Evolutionary conservation across 805 yeast species (phyloP).

Genomic region (Lachancea mirantina): DNA sequence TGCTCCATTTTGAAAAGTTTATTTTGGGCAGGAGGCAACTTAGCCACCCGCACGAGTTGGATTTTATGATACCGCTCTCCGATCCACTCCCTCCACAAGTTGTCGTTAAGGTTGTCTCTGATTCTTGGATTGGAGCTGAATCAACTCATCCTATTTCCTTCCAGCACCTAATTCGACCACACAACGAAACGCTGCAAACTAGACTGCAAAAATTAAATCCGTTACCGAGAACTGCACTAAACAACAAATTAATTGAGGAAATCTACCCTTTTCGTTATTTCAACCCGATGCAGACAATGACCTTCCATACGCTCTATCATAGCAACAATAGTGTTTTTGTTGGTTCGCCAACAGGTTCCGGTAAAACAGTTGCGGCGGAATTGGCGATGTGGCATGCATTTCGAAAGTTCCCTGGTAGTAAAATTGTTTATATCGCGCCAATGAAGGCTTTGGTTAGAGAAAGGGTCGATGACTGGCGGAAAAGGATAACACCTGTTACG

Average conservation of each 20-base stretch:
- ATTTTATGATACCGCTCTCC: slow-evolving; percentile 84
- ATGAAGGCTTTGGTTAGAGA: slow-evolving; percentile 93
- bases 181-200: slow-evolving; percentile 79
- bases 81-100: slow-evolving; percentile 91
- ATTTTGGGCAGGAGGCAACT: slow-evolving; percentile 55
- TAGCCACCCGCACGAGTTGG: slow-evolving; percentile 58
- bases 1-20: slow-evolving; percentile 77
- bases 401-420: slow-evolving; percentile 69
- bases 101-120: slow-evolving; percentile 71
- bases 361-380: slow-evolving; percentile 96
- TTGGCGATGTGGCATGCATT: slow-evolving; percentile 97
- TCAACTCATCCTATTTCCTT: slow-evolving; percentile 71
- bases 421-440: slow-evolving; percentile 90
- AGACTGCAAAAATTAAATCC: slow-evolving; percentile 77
- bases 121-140: slow-evolving; percentile 86
- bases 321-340: slow-evolving; percentile 73
- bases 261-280: slow-evolving; percentile 79
- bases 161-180: slow-evolving; percentile 83
- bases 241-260: slow-evolving; percentile 55
- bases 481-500: slow-evolving; percentile 78
- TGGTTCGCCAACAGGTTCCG: slow-evolving; percentile 98
- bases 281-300: slow-evolving; percentile 98
- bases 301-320: slow-evolving; percentile 82
- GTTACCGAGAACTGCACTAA: slow-evolving; percentile 73
- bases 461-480: slow-evolving; percentile 83